phyloP scores from a whole-genome alignment of 1,139 yeast genomes.

The Pichia sp. region DNA sequence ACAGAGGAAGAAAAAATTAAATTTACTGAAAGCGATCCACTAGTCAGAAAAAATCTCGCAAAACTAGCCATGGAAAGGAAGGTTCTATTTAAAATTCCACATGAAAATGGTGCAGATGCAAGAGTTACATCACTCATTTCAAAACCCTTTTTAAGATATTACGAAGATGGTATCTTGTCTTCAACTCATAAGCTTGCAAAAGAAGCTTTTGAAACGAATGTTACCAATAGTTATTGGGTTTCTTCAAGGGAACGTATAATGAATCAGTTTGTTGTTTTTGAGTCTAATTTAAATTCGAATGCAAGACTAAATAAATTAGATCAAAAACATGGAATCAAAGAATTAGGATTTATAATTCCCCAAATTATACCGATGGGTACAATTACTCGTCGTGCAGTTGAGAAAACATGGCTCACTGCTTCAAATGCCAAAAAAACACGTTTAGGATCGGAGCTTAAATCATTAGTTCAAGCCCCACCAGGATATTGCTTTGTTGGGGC shows the following conservation, averaged over 20 bases:
- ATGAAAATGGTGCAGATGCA: constrained; percentile 73
- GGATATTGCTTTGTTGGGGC: constrained; percentile 96
- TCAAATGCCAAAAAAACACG: constrained; percentile 82
- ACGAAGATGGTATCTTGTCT: constrained; percentile 66
- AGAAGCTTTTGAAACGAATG: constrained; percentile 69
- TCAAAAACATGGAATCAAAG: no score
- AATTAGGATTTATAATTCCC: constrained; percentile 76
- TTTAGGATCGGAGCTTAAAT: constrained; percentile 89
- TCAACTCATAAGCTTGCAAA: constrained; percentile 71
- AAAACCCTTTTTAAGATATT: constrained; percentile 63
- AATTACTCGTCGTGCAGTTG: constrained; percentile 92
- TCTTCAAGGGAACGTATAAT: constrained; percentile 80
- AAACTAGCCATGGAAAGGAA: constrained; percentile 11
- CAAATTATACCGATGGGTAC: constrained; percentile 91
- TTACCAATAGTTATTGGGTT: constrained; percentile 88
- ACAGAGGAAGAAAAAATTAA: neutral
- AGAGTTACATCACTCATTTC: constrained; percentile 79
- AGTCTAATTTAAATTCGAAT: constrained; percentile 13
- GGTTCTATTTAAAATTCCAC: constrained; percentile 69
- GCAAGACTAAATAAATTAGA: no score
- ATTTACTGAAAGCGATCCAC: constrained; percentile 11
- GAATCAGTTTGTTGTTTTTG: constrained; percentile 76
- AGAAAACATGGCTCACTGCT: constrained; percentile 96
- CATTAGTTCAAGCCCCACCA: constrained; percentile 78
- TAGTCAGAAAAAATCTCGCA: constrained; percentile 21